phyloP scores from a whole-genome alignment of 345 rosid genomes.

The Gossypium longicalyx region DNA sequence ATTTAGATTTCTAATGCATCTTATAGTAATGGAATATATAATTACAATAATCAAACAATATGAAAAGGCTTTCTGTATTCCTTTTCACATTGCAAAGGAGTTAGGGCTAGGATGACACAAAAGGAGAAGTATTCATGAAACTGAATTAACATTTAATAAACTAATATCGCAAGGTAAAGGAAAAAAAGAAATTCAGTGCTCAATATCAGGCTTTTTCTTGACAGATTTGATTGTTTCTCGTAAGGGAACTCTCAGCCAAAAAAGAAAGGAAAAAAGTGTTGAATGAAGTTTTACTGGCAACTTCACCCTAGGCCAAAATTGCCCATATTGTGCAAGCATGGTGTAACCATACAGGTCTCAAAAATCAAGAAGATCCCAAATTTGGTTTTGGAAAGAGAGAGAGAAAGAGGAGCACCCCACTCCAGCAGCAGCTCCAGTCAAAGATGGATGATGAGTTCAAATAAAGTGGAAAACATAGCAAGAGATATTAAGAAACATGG shows the following conservation, averaged over 20 bases:
- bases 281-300: constrained; percentile 18
- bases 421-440: constrained; percentile 18
- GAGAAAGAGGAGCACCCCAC: constrained; percentile 1
- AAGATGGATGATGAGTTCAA: constrained; percentile 1
- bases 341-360: constrained; percentile 20
- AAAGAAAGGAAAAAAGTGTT: neutral
- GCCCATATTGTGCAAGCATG: constrained; percentile 32
- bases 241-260: constrained; percentile 20
- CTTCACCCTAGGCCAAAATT: constrained; percentile 27
- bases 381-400: constrained; percentile 13
- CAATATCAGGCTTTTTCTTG: constrained; percentile 15
- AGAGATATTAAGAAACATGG: neutral
- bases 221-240: constrained; percentile 22
- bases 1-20: neutral
- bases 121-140: neutral
- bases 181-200: constrained; percentile 1
- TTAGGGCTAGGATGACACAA: neutral
- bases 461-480: neutral
- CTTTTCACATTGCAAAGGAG: neutral
- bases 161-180: neutral
- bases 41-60: no score
- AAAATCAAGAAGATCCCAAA: constrained; percentile 22
- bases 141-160: neutral
- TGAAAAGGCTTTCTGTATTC: neutral
- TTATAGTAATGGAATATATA: neutral